Conservation (phyloP, 352 stramenopile genomes). For the Pythium brachiatum region DNA sequence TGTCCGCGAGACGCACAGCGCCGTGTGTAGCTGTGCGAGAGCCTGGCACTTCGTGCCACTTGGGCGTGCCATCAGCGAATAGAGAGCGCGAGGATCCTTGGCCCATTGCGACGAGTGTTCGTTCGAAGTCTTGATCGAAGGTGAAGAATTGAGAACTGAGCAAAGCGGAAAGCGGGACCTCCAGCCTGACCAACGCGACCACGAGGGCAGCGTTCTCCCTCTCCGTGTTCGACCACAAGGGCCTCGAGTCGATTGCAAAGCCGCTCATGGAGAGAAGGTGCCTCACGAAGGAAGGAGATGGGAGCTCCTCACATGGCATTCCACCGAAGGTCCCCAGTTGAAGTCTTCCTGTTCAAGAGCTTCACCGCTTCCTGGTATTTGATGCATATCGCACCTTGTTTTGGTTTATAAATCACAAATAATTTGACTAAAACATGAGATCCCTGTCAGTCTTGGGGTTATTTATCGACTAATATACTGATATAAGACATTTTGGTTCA, state of each 20-base stretch:
- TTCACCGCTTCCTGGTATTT: not conserved
- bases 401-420: not conserved
- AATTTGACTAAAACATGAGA: not conserved
- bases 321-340: not conserved
- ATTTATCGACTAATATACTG: not conserved
- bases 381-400: not conserved
- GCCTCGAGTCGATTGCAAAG: not conserved
- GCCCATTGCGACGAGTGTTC: conserved; percentile 8
- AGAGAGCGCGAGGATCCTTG: conserved; percentile 25
- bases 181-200: not conserved
- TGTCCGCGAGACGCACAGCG: conserved; percentile 22
- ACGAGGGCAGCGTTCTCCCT: not conserved
- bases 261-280: not conserved
- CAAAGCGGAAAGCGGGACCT: not conserved
- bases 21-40: conserved; percentile 19
- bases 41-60: conserved; percentile 25
- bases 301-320: not conserved
- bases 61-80: conserved; percentile 11
- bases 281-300: not conserved
- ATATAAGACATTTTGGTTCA: not conserved
- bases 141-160: conserved; percentile 2
- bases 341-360: not conserved
- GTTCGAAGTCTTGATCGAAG: not conserved
- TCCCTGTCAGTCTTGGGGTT: not conserved
- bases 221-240: not conserved